phyloP scores from a whole-genome alignment of 1,284 basidiomycete genomes.

The Flammula alnicola region DNA sequence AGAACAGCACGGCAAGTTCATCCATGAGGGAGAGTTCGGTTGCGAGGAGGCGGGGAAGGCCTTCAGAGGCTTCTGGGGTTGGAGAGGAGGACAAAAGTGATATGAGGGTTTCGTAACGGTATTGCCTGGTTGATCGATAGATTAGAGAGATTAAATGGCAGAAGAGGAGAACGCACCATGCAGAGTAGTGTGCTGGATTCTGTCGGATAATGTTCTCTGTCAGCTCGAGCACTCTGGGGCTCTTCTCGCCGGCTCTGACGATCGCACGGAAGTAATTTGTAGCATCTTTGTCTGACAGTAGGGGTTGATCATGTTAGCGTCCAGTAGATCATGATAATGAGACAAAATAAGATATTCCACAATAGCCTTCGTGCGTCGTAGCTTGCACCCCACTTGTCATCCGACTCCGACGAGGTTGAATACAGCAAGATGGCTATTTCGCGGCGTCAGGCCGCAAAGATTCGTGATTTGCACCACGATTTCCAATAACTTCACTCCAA shows the following conservation, averaged over 20 bases:
- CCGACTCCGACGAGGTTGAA: too few species aligned
- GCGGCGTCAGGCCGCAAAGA: too few species aligned
- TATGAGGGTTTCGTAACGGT: constrained; percentile 84
- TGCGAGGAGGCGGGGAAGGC: constrained; percentile 56
- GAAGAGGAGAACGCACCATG: constrained; percentile 65
- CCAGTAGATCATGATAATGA: too few species aligned
- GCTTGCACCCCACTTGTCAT: too few species aligned
- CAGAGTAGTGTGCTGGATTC: constrained; percentile 94
- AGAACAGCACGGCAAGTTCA: constrained; percentile 76
- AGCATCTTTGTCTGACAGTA: constrained; percentile 85
- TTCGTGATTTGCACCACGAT: too few species aligned
- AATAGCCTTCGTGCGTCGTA: too few species aligned
- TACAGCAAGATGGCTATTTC: too few species aligned
- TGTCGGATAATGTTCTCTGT: constrained; percentile 85
- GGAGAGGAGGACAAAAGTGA: constrained; percentile 49
- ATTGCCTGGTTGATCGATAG: constrained; percentile 72
- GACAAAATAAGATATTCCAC: too few species aligned
- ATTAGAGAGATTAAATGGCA: constrained; percentile 10
- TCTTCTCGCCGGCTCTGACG: constrained; percentile 76
- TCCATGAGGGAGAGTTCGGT: constrained; percentile 85
- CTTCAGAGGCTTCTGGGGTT: neutral
- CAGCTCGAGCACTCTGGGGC: constrained; percentile 78
- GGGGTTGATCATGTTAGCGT: neutral
- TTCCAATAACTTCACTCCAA: too few species aligned
- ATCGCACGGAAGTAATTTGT: constrained; percentile 91